Evolutionary conservation across 2,329 filamentous ascomycete genomes (phyloP), one percentile per base, ranked within the genome.

Genomic region (Fusarium globosum): DNA sequence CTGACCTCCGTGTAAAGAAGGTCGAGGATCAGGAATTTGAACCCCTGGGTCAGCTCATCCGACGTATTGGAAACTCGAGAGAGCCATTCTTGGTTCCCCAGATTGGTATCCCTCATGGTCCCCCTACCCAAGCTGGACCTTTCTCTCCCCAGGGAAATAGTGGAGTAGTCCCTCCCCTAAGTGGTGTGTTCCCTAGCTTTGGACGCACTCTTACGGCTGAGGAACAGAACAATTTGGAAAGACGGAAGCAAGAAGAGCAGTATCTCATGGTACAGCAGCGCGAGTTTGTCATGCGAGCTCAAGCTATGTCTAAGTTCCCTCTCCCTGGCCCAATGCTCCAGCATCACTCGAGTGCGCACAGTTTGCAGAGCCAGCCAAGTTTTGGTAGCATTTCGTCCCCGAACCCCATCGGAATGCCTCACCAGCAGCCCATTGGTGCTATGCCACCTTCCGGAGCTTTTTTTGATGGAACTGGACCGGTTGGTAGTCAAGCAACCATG

Each of bases 71-170:
- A 5, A 99, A 99, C 83, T 98, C 96, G 12, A 90, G 97, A 35
- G 96, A 99, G 83, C 96, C 96, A 0, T 99, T 99, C 87, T 87
- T 99, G 51, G 97, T 99, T 35, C 96, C 96, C 36, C 96, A 99
- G 82, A 98, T 98, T 77, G 96, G 96, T 26, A 95, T 98, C 60
- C 91, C 95, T 57, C 96, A 99, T 81, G 96, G 96, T 1, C 91
- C 93, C 12, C 89, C 94, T 28, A 83, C 86, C 52, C 82, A 86
- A 71, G 80, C 83, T 43, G 84, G 86, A 6, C 83, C 86, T 10
- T 88, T 88, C 82, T 82, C 85, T 67, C 80, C 86, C 8, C 83
- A 85, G 30, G 83, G 85, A 33, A 82, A 87, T 33, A 90, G 90
- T 26, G 88, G 90, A 51, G 91, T 94, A 42, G 91, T 96, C 63